A percentile compares a stretch with the other conserved stretches of the same genome.
Conservation (phyloP, 306 rosid species). For the Glycine soja region DNA sequence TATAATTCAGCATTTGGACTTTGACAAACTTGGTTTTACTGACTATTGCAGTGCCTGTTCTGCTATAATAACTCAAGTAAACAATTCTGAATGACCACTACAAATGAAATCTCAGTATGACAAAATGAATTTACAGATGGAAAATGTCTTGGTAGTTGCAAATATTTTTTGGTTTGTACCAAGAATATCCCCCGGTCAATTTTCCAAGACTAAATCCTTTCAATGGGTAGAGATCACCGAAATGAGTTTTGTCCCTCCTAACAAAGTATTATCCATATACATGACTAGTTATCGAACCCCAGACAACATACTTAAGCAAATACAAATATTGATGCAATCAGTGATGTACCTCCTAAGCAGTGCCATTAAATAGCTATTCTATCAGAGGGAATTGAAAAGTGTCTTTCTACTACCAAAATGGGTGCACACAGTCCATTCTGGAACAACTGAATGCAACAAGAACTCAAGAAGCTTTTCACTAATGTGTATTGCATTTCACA, state of each 20-base stretch:
- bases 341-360: constrained; percentile 1
- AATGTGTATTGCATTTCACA: constrained; percentile 41
- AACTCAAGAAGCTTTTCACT: constrained; percentile 27
- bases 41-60: constrained; percentile 21
- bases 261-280: too few relatives aligned
- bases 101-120: constrained; percentile 1
- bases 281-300: too few relatives aligned
- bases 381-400: constrained; percentile 11
- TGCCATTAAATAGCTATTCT: constrained; percentile 8
- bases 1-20: constrained; percentile 3
- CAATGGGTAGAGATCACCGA: too few relatives aligned
- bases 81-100: constrained; percentile 1
- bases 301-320: too few relatives aligned
- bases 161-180: neutral
- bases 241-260: too few relatives aligned
- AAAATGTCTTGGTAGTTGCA: neutral
- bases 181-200: too few relatives aligned
- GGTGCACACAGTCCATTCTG: constrained; percentile 9
- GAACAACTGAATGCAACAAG: constrained; percentile 30
- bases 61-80: constrained; percentile 20
- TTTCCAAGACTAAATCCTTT: too few relatives aligned
- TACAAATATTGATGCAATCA: constrained; percentile 8
- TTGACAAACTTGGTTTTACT: neutral
- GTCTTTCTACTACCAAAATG: constrained; percentile 35
- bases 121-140: neutral